Evolutionary conservation across 768 basidiomycete genomes (phyloP), one percentile per base, ranked within the genome.

Genomic region (Glaciozyma antarctica): DNA sequence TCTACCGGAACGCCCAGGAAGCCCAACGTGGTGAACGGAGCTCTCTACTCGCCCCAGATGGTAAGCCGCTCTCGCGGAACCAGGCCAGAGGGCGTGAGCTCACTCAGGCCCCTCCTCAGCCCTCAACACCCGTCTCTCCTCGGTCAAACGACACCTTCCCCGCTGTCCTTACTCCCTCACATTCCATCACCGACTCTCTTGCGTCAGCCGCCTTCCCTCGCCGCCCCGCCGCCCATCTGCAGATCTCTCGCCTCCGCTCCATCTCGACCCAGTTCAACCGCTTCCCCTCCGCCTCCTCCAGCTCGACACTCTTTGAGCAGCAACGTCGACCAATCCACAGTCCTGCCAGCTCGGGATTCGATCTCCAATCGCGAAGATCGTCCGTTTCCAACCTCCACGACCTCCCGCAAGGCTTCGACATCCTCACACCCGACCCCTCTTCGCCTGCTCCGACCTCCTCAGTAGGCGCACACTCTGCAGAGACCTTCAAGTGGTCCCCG

Each of bases 401-500:
- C 41, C 55, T 63, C 16, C 66, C 64, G 1, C 58, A 64, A 0
- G 41, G 47, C 4, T 63, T 62, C 30, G 67, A 71, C 19, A n/a
- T 65, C 0, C 60, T 58, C 10, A 34, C 62, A 12, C 62, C 44
- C 28, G 5, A 58, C 58, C 2, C 49, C 34, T 52, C 65, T 19
- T 66, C 65, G 6, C 57, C 21, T 16, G 60, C 62, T 6, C 57
- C 65, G 0, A 32, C 61, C 56, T 21, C 32, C 28, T 22, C 34
- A 49, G 24, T 49, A 58, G 30, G 49, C 56, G 10, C 32, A 78
- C 26, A 17, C 53, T 53, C 77, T 47, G 81, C 81, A 15, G 83
- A 87, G 41, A 84, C 86, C 19, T 88, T 92, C 76, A 81, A 81
- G 63, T 93, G 90, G 89, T 83, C 86, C 1, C 80, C 81, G 41